A percentile compares a stretch with the other conserved stretches of the same genome.
phyloP scores from a whole-genome alignment of 331 rosid genomes.

The Saraca asoca region DNA sequence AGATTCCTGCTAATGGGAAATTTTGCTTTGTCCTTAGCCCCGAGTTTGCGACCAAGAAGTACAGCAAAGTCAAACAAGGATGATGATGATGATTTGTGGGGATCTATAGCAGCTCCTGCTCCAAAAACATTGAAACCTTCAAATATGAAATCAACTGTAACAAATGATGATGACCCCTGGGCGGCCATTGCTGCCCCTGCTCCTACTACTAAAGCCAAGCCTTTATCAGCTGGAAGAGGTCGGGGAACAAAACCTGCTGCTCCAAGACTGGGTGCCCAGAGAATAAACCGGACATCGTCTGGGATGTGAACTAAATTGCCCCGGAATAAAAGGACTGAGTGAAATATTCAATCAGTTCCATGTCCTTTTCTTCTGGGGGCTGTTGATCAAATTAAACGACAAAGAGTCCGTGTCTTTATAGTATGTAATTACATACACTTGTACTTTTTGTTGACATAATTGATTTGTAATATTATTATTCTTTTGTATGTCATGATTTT shows the following conservation, averaged over 20 bases:
- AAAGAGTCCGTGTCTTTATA: conserved; percentile 21
- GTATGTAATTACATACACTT: conserved; percentile 30
- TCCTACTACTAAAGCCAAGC: conserved; percentile 81
- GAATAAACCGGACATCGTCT: conserved; percentile 76
- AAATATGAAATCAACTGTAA: conserved; percentile 48
- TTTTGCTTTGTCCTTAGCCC: conserved; percentile 39
- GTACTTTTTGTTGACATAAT: conserved; percentile 29
- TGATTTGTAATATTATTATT: conserved; percentile 48
- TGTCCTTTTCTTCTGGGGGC: conserved; percentile 30
- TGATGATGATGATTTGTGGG: conserved; percentile 89
- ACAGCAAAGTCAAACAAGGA: conserved; percentile 53
- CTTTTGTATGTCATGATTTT: conserved; percentile 30
- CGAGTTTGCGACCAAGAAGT: conserved; percentile 57
- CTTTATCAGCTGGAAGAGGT: conserved; percentile 67
- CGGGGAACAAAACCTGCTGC: conserved; percentile 81
- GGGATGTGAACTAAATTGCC: conserved; percentile 52
- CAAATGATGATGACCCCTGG: conserved; percentile 94
- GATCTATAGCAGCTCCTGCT: conserved; percentile 92
- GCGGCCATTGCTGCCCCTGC: conserved; percentile 96
- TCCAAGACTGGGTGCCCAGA: conserved; percentile 83
- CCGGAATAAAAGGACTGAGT: conserved; percentile 21
- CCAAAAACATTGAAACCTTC: conserved; percentile 69
- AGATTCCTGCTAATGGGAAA: conserved; percentile 4
- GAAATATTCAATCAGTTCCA: conserved; percentile 16
- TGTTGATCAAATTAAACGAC: conserved; percentile 37